Evolutionary conservation across 306 rosid genomes (phyloP), one percentile per base, ranked within the genome.

Genomic region (Cucumis sativus): DNA sequence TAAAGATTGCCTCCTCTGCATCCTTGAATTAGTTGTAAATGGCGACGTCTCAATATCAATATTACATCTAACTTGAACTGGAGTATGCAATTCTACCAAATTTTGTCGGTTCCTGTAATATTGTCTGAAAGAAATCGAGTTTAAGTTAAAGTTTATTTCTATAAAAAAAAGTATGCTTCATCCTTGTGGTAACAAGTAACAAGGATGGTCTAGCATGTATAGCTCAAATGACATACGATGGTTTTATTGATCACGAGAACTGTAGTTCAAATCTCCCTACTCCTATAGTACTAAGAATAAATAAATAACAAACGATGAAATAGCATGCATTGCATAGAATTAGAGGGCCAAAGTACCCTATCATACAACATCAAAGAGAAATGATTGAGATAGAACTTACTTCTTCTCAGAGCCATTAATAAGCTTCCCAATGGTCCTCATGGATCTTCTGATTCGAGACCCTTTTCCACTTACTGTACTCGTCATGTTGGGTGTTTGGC

Each of bases 371-470:
- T 28, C 7, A 18, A 45, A 47, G 15, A 39, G 37, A 74, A 16
- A 20, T 6, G 25, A 69, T 23, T 69, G 13, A 47, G 13, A 63
- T 25, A 73, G 66, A 54, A 73, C 72, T 7, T 57, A 86, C 99
- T 90, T 92, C 83, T 88, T 95, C 20, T 95, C 99, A 68, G 93
- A 87, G 77, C 97, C 96, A 79, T 86, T 95, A 23, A 95, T 92
- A 78, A 95, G 86, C 79, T 95, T 95, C 56, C 99, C 97, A 28
- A 95, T 95, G 59, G 98, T 90, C 85, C 96, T 79, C 69, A 92
- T 75, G 54, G 99, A 90, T 89, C 85, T 95, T 80, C 96, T 86
- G 58, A 95, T 86, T 21, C 91, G 97, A 12, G 92, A 95, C 41
- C 95, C 97, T 83, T 92, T 95, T 49, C 96, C 92, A 77, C 82